Conservation (phyloP, 108 stramenopile species). For the Phaeodactylum tricornutum region DNA sequence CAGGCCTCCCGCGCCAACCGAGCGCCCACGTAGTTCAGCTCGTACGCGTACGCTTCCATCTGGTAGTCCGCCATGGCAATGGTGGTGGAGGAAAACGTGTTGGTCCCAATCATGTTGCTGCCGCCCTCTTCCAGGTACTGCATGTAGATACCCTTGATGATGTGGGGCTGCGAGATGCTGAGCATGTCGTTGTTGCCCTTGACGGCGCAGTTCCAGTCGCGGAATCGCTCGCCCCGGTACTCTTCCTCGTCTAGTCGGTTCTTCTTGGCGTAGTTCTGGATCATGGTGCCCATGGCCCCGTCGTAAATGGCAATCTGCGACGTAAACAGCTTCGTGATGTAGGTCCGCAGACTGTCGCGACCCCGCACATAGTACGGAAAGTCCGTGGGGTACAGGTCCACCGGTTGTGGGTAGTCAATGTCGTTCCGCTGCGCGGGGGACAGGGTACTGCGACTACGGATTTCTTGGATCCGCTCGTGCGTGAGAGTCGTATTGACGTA, state of each 20-base stretch:
- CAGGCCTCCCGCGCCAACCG: constrained; percentile 92
- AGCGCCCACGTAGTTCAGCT: constrained; percentile 92
- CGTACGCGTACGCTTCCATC: constrained; percentile 92
- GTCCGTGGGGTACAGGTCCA: constrained; percentile 46
- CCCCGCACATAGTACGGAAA: constrained; percentile 92
- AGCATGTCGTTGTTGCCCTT: constrained; percentile 99
- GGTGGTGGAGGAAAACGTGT: constrained; percentile 96
- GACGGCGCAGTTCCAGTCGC: constrained; percentile 84
- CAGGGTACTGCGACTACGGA: constrained; percentile 65
- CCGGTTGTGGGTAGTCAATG: constrained; percentile 65
- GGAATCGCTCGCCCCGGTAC: constrained; percentile 94
- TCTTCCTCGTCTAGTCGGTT: constrained; percentile 92
- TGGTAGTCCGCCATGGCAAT: constrained; percentile 98
- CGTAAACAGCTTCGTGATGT: constrained; percentile 84
- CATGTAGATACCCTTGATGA: constrained; percentile 91
- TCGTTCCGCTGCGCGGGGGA: constrained; percentile 15
- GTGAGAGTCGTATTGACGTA: constrained; percentile 61
- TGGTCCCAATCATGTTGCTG: constrained; percentile 94
- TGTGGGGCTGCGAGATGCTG: constrained; percentile 90
- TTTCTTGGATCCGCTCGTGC: constrained; percentile 68
- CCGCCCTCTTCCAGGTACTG: constrained; percentile 89
- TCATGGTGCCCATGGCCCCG: constrained; percentile 99
- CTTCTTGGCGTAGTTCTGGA: constrained; percentile 93
- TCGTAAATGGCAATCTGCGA: constrained; percentile 89
- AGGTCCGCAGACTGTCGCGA: constrained; percentile 79